These are phyloP conservation scores for Porogramme epimiltina DNA, from an alignment of 1,284 basidiomycete species.

Conservation along the genomic window DNA sequence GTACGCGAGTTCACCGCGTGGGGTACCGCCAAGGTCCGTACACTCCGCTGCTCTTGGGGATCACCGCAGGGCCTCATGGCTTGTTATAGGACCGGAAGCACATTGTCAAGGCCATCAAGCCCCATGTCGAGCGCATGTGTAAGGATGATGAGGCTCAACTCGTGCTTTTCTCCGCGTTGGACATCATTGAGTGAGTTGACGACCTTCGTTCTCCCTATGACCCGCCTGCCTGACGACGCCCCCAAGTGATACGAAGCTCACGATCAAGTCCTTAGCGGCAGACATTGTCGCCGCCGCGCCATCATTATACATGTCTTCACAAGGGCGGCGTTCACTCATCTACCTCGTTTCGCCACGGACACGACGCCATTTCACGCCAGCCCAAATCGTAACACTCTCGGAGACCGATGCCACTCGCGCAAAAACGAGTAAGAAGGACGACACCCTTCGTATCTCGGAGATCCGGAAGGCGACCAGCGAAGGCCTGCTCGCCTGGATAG, in stretches of 20 bases:
- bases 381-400: slow-evolving; percentile 60
- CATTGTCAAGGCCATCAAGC: slow-evolving; percentile 83
- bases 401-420: slow-evolving; percentile 69
- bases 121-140: slow-evolving; percentile 84
- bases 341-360: slow-evolving; percentile 82
- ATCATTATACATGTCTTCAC: slow-evolving; percentile 55
- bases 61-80: not conserved
- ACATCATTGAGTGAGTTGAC: slow-evolving; percentile 84
- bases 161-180: slow-evolving; percentile 85
- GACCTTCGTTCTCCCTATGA: not conserved
- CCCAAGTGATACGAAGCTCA: slow-evolving; percentile 82
- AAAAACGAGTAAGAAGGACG: slow-evolving; percentile 81
- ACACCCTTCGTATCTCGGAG: slow-evolving; percentile 62
- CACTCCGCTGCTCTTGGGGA: not conserved
- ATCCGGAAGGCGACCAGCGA: slow-evolving; percentile 71
- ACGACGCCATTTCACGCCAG: slow-evolving; percentile 81
- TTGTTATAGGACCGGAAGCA: slow-evolving; percentile 77
- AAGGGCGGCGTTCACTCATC: slow-evolving; percentile 78
- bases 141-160: slow-evolving; percentile 85
- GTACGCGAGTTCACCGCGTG: slow-evolving; percentile 82
- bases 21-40: slow-evolving; percentile 74
- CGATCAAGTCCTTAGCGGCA: slow-evolving; percentile 74
- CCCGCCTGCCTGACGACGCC: not conserved
- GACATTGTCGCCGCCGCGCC: slow-evolving; percentile 58
- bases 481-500: slow-evolving; percentile 67